Evolutionary conservation across 2,329 filamentous ascomycete genomes (phyloP).

Genomic region (Neofusicoccum kwambonambiense): DNA sequence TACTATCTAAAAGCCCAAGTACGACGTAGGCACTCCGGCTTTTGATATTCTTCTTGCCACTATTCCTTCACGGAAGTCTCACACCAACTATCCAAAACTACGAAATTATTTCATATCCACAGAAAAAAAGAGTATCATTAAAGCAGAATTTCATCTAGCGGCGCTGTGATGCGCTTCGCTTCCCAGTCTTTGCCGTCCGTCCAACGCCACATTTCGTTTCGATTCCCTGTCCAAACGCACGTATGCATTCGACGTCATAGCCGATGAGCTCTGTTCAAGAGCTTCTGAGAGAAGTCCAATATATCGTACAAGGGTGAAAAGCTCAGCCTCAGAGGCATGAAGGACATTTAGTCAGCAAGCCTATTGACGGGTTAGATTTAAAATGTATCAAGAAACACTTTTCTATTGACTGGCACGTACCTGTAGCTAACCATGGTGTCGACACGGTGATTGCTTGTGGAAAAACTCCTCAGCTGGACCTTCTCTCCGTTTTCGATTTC

Average conservation of each 20-base stretch:
- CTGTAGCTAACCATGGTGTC: conserved; percentile 96
- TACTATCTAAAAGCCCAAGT: too few species aligned
- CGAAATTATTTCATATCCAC: not conserved
- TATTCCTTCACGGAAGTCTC: too few species aligned
- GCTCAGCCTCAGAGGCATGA: not conserved
- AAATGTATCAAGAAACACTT: too few species aligned
- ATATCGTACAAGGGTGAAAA: not conserved
- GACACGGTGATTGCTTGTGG: conserved; percentile 88
- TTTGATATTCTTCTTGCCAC: not conserved
- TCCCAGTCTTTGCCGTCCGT: not conserved
- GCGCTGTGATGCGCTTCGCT: not conserved
- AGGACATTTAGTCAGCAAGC: not conserved
- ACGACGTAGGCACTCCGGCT: too few species aligned
- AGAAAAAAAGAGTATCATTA: not conserved
- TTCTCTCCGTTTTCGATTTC: conserved; percentile 94
- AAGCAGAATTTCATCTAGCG: not conserved
- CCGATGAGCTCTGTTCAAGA: not conserved
- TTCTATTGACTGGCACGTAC: conserved; percentile 23
- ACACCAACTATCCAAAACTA: not conserved
- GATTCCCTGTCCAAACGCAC: not conserved
- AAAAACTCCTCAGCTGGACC: conserved; percentile 93
- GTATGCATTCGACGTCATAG: not conserved
- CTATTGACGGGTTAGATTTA: not conserved
- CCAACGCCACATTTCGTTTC: conserved; percentile 1
- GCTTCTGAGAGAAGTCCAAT: not conserved